Percentiles rank a stretch among this genome's conserved stretches.
phyloP scores from a whole-genome alignment of 257 asterid species.

The Solanum commersonii region DNA sequence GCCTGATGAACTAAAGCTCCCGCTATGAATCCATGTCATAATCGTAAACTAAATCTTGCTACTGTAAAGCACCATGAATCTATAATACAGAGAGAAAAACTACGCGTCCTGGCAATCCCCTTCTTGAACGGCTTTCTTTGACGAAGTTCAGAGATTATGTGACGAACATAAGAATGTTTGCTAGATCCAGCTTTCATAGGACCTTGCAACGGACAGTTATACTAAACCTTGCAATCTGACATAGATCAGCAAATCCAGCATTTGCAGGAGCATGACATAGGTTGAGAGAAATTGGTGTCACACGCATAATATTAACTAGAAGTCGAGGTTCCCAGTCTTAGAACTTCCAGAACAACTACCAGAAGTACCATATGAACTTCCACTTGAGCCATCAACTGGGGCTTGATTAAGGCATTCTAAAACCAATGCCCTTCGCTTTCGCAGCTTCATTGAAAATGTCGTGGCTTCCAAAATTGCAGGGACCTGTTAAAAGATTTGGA shows the following conservation, averaged over 20 bases:
- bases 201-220: no score
- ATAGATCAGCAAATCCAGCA: background rate
- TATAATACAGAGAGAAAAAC: background rate
- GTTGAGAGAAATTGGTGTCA: background rate
- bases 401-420: conserved; percentile 94
- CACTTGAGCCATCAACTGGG: conserved; percentile 88
- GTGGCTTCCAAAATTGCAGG: conserved; percentile 71
- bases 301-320: conserved; percentile 20
- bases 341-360: conserved; percentile 71
- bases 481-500: conserved; percentile 33
- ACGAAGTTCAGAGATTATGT: background rate
- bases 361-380: conserved; percentile 63
- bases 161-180: background rate
- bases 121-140: background rate
- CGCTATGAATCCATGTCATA: background rate
- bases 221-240: background rate
- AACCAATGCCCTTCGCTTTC: conserved; percentile 49
- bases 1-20: background rate
- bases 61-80: background rate
- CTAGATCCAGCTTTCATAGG: background rate
- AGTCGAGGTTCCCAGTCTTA: conserved; percentile 59
- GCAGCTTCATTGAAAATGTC: conserved; percentile 80
- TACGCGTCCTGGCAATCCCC: background rate
- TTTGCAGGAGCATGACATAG: background rate
- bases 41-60: background rate